These are phyloP conservation scores for Centaurea solstitialis DNA, from an alignment of 129 eudicot species.

Conservation along the genomic window DNA sequence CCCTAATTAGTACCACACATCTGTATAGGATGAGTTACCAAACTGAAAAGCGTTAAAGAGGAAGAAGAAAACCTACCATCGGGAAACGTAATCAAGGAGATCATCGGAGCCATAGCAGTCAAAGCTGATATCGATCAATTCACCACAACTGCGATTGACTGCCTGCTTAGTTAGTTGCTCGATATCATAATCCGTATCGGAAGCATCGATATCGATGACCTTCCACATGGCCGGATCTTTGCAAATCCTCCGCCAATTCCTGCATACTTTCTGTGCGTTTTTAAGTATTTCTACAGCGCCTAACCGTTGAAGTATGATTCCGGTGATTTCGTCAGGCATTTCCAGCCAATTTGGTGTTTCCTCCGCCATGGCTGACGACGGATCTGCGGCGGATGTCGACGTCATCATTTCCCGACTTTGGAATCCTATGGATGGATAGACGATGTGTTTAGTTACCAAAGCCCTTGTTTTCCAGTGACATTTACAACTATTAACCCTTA, in stretches of 20 bases:
- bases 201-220: slow-evolving; percentile 21
- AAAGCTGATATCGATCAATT: slow-evolving; percentile 45
- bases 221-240: slow-evolving; percentile 66
- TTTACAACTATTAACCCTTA: neutral
- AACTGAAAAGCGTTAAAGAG: neutral
- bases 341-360: slow-evolving; percentile 57
- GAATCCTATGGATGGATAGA: neutral
- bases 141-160: slow-evolving; percentile 60
- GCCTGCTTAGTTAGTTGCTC: slow-evolving; percentile 51
- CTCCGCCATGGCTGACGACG: neutral
- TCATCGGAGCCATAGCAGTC: slow-evolving; percentile 49
- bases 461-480: neutral
- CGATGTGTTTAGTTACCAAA: too few relatives aligned
- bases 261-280: slow-evolving; percentile 58
- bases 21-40: neutral
- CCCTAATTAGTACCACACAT: neutral
- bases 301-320: slow-evolving; percentile 44
- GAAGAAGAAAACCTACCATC: slow-evolving; percentile 25
- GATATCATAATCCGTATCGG: slow-evolving; percentile 22
- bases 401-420: slow-evolving; percentile 28
- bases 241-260: slow-evolving; percentile 57
- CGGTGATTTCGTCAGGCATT: slow-evolving; percentile 47
- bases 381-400: slow-evolving; percentile 27
- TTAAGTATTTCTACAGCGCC: slow-evolving; percentile 44
- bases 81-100: slow-evolving; percentile 44